Conservation (phyloP, 768 basidiomycete species). For the Rhizopogon sp. region DNA sequence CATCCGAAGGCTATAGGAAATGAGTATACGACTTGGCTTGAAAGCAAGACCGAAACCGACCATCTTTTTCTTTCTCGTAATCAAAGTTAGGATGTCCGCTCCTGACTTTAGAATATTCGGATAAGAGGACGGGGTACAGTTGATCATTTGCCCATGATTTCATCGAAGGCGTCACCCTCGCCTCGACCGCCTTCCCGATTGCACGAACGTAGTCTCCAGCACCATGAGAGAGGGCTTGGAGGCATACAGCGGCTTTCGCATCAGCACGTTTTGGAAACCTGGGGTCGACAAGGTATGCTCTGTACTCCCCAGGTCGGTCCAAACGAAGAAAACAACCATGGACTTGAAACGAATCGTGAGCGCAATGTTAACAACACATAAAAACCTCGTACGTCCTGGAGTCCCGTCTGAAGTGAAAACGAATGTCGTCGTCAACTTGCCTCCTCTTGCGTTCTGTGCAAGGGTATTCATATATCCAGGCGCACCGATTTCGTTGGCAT, state of each 20-base stretch:
- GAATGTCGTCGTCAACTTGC: slow-evolving; percentile 37
- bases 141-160: slow-evolving; percentile 39
- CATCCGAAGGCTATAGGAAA: slow-evolving; percentile 49
- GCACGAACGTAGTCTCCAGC: slow-evolving; percentile 51
- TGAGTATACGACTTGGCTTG: not conserved
- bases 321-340: slow-evolving; percentile 63
- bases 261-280: slow-evolving; percentile 55
- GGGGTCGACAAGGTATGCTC: slow-evolving; percentile 60
- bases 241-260: slow-evolving; percentile 64
- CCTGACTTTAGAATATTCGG: slow-evolving; percentile 42
- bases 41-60: slow-evolving; percentile 27
- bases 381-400: slow-evolving; percentile 36
- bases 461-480: slow-evolving; percentile 48
- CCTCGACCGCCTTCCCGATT: slow-evolving; percentile 37
- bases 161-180: slow-evolving; percentile 40
- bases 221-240: slow-evolving; percentile 62
- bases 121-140: slow-evolving; percentile 39
- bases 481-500: slow-evolving; percentile 48
- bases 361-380: not conserved
- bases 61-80: slow-evolving; percentile 43
- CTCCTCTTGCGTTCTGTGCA: slow-evolving; percentile 49
- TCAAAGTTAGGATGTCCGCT: slow-evolving; percentile 35
- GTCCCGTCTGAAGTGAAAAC: slow-evolving; percentile 39
- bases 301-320: slow-evolving; percentile 44
- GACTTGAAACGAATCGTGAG: slow-evolving; percentile 28